Percentiles rank a stretch among this genome's conserved stretches.
phyloP scores from a whole-genome alignment of 2,329 filamentous ascomycete species.

The Remersonia thermophila region DNA sequence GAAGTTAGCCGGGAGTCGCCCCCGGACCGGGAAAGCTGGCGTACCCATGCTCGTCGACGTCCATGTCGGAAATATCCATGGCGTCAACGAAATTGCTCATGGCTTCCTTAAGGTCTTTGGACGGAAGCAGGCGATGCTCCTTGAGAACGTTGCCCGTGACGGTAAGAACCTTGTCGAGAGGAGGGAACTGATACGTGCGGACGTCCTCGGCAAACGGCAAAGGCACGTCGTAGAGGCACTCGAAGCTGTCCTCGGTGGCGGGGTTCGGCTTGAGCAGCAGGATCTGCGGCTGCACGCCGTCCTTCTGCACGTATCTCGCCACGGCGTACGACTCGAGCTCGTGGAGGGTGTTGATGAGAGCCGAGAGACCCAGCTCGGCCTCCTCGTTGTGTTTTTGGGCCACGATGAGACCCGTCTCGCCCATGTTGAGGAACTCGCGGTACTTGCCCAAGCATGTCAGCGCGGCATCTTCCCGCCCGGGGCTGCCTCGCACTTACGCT shows the following conservation, averaged over 20 bases:
- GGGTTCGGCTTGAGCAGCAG: conserved; percentile 63
- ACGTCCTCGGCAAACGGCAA: conserved; percentile 90
- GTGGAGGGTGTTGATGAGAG: conserved; percentile 74
- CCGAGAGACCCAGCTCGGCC: conserved; percentile 74
- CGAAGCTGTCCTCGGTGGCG: conserved; percentile 59
- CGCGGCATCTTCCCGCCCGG: not conserved
- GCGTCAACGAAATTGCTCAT: conserved; percentile 89
- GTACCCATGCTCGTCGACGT: conserved; percentile 62
- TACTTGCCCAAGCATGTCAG: conserved; percentile 40
- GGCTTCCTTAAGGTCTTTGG: conserved; percentile 56
- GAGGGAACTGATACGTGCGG: conserved; percentile 80
- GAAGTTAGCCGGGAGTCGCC: conserved; percentile 1
- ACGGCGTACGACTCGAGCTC: conserved; percentile 80
- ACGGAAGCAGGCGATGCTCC: conserved; percentile 74
- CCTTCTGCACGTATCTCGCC: conserved; percentile 73
- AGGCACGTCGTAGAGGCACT: conserved; percentile 80
- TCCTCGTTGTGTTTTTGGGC: conserved; percentile 68
- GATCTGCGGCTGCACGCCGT: conserved; percentile 64
- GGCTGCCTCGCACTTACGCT: conserved; percentile 8
- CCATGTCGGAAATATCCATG: conserved; percentile 72
- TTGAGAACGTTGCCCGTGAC: conserved; percentile 70
- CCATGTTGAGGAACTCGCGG: conserved; percentile 75
- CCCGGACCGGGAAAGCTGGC: conserved; percentile 11
- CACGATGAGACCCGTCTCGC: conserved; percentile 65
- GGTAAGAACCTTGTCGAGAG: conserved; percentile 75